phyloP scores from a whole-genome alignment of 345 rosid species.

The Eucalyptus sideroxylon region DNA sequence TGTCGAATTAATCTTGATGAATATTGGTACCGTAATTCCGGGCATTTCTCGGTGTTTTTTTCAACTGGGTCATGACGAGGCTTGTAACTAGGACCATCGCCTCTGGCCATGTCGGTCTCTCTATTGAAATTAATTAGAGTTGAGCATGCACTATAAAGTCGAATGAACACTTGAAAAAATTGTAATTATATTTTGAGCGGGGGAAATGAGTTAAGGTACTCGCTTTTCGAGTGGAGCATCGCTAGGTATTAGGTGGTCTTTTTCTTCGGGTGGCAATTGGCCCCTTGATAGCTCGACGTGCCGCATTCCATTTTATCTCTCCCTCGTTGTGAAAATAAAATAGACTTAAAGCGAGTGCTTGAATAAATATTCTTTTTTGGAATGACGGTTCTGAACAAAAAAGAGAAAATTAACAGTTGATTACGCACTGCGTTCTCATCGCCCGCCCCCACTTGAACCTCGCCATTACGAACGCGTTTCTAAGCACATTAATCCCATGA shows the following conservation, averaged over 20 bases:
- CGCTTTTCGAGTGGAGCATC: neutral
- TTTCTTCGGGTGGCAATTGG: neutral
- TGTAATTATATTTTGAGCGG: no score
- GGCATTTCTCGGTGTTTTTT: no score
- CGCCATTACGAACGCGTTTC: neutral
- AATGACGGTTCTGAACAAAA: neutral
- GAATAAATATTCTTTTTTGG: neutral
- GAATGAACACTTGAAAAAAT: neutral
- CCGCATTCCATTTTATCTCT: neutral
- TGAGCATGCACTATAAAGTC: neutral
- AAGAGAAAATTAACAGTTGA: neutral
- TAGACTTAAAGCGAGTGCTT: neutral
- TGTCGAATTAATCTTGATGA: no score
- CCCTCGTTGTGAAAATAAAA: neutral
- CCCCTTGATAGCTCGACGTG: no score
- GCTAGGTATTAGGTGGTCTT: rapidly evolving
- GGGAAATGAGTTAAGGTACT: no score
- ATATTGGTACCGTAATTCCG: rapidly evolving
- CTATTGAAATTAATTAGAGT: neutral
- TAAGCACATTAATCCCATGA: neutral
- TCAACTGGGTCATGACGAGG: no score
- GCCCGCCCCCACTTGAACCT: rapidly evolving
- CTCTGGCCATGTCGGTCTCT: neutral
- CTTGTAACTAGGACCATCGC: no score
- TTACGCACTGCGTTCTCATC: rapidly evolving